Conservation (phyloP, 768 basidiomycete species). For the Boletellus emodensis region DNA sequence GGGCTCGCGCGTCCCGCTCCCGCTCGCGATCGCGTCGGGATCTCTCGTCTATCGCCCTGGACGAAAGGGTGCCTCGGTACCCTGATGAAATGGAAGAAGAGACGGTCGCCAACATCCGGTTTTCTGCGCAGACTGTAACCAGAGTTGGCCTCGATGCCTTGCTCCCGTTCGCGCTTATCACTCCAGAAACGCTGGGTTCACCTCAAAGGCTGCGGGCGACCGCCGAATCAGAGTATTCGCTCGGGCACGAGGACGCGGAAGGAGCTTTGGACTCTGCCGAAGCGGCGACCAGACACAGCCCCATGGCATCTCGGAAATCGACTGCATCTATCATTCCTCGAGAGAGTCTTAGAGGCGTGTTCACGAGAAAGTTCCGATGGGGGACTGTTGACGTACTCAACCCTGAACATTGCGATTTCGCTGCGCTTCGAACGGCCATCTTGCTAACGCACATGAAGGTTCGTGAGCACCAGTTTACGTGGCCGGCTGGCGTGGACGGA, state of each 20-base stretch:
- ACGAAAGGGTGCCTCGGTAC: constrained; percentile 50
- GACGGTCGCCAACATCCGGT: constrained; percentile 71
- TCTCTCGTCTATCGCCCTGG: constrained; percentile 53
- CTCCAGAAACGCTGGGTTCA: constrained; percentile 55
- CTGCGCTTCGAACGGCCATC: constrained; percentile 77
- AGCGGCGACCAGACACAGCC: constrained; percentile 32
- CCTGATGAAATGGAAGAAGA: constrained; percentile 61
- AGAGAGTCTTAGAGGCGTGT: constrained; percentile 68
- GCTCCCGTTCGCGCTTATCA: constrained; percentile 77
- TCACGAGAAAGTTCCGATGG: constrained; percentile 80
- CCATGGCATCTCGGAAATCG: constrained; percentile 37
- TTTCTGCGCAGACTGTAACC: constrained; percentile 66
- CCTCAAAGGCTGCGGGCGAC: constrained; percentile 10
- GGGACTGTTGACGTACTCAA: constrained; percentile 84
- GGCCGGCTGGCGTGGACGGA: constrained; percentile 10
- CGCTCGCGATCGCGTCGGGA: constrained; percentile 74
- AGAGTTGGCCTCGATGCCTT: constrained; percentile 54
- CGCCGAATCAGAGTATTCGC: constrained; percentile 19
- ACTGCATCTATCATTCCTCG: constrained; percentile 48
- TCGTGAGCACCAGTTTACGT: constrained; percentile 26
- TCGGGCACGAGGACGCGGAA: constrained; percentile 15
- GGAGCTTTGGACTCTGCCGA: constrained; percentile 20
- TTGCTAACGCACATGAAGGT: constrained; percentile 86
- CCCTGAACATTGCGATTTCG: constrained; percentile 85
- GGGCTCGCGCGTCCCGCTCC: constrained; percentile 49